These are phyloP conservation scores for Fusarium sp. DNA, from an alignment of 2,329 filamentous ascomycete genomes.

Conservation along the genomic window DNA sequence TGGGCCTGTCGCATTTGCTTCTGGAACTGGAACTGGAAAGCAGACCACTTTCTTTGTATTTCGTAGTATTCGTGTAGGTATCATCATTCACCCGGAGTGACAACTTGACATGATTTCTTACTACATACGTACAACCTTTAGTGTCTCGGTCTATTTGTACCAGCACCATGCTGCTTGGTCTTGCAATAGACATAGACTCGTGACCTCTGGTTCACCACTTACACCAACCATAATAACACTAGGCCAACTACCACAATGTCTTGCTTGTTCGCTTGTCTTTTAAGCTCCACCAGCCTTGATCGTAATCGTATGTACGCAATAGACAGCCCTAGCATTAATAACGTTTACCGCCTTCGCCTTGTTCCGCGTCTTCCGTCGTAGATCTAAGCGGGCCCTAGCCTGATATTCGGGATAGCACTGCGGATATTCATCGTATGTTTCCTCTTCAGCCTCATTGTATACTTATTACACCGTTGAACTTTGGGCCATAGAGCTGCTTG, in stretches of 20 bases:
- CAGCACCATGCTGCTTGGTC: not conserved
- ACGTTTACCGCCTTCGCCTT: slow-evolving; percentile 29
- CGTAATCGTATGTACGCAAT: slow-evolving; percentile 30
- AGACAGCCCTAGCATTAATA: slow-evolving; percentile 14
- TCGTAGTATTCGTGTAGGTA: not conserved
- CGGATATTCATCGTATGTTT: slow-evolving; percentile 39
- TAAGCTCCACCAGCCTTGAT: slow-evolving; percentile 23
- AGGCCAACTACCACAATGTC: slow-evolving; percentile 4
- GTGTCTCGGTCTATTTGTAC: not conserved
- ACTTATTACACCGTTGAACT: not conserved
- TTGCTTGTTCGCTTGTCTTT: not conserved
- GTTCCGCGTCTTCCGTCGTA: slow-evolving; percentile 31
- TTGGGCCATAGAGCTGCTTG: slow-evolving; percentile 2
- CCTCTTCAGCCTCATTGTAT: slow-evolving; percentile 22
- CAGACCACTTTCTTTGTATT: slow-evolving; percentile 29
- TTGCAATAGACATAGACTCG: not conserved
- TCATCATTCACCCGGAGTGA: not conserved
- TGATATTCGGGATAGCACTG: slow-evolving; percentile 25
- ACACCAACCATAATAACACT: not conserved
- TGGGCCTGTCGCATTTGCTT: slow-evolving; percentile 24
- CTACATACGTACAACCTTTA: not conserved
- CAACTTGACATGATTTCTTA: not conserved
- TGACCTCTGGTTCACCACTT: slow-evolving; percentile 16
- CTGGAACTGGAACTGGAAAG: slow-evolving; percentile 17
- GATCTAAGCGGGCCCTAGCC: slow-evolving; percentile 36